Percentiles rank a stretch among this genome's conserved stretches.
Conservation (phyloP, 208 protist genomes). For the Trypanosomatidae sp. region DNA sequence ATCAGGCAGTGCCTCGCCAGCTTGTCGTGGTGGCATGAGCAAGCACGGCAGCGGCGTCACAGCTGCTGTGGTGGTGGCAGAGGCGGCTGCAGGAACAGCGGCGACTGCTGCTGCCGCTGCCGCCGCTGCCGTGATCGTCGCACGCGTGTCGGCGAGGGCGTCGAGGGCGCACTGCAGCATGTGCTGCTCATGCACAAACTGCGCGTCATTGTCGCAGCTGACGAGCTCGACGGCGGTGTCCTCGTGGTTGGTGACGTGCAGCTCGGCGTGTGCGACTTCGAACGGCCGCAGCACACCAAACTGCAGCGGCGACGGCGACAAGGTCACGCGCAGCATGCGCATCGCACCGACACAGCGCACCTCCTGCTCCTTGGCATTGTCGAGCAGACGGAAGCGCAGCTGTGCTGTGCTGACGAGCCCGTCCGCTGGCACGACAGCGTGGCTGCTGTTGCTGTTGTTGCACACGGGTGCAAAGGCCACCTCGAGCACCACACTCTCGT, state of each 20-base stretch:
- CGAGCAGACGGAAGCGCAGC: no score
- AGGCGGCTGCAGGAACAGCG: no score
- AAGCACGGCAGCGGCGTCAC: constrained; percentile 16
- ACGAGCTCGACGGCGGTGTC: constrained; percentile 83
- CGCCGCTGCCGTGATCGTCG: no score
- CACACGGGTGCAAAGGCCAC: constrained; percentile 48
- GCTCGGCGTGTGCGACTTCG: constrained; percentile 25
- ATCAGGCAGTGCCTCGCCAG: constrained; percentile 53
- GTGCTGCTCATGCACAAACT: constrained; percentile 41
- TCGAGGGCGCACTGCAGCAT: constrained; percentile 34
- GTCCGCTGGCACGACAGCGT: no score
- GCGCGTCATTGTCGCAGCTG: constrained; percentile 64
- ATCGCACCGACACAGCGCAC: constrained; percentile 29
- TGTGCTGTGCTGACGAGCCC: no score
- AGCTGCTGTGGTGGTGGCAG: neutral
- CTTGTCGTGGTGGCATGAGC: constrained; percentile 40
- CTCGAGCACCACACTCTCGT: constrained; percentile 32
- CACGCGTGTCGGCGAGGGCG: no score
- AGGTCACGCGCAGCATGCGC: constrained; percentile 13
- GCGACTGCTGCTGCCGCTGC: no score
- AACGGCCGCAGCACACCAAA: constrained; percentile 68
- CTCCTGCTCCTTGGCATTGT: constrained; percentile 14
- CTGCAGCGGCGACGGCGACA: constrained; percentile 32
- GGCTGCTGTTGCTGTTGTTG: no score
- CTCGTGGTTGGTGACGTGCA: constrained; percentile 82